These are phyloP conservation scores for Fusarium poae DNA, from an alignment of 2,329 filamentous ascomycete genomes.

Conservation along the genomic window DNA sequence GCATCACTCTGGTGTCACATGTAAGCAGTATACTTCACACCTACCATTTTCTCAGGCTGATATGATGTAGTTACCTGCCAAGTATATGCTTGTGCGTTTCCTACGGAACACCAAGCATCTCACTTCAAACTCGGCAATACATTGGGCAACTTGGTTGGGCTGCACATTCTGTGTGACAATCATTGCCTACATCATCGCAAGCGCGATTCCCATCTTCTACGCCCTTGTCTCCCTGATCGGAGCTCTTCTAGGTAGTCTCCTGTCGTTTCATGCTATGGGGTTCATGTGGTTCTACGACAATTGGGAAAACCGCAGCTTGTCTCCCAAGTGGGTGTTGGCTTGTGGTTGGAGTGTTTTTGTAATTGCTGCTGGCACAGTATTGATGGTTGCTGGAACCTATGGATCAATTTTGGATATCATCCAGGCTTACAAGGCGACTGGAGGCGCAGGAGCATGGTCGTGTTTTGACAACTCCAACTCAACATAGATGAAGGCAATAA, in stretches of 20 bases:
- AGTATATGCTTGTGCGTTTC: conserved; percentile 32
- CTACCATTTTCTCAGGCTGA: neutral
- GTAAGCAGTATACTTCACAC: rapidly evolving
- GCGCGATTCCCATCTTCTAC: conserved; percentile 47
- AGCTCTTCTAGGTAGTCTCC: conserved; percentile 48
- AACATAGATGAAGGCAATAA: neutral
- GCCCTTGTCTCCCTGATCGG: conserved; percentile 47
- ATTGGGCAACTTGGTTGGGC: conserved; percentile 51
- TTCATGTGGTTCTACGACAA: conserved; percentile 51
- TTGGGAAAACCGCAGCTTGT: conserved; percentile 34
- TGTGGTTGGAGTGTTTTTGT: conserved; percentile 28
- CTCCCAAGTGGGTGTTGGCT: conserved; percentile 6
- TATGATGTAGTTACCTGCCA: conserved; percentile 10
- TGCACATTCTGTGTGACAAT: conserved; percentile 46
- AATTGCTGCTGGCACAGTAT: conserved; percentile 47
- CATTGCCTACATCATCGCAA: conserved; percentile 48
- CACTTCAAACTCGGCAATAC: conserved; percentile 44
- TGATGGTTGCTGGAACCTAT: conserved; percentile 62
- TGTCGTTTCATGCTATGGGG: conserved; percentile 50
- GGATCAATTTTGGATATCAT: conserved; percentile 56
- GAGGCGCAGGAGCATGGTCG: conserved; percentile 56
- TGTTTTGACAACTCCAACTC: conserved; percentile 60
- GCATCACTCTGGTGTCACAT: conserved; percentile 46
- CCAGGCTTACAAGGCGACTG: conserved; percentile 53
- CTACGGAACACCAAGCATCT: conserved; percentile 51